Evolutionary conservation across 768 basidiomycete genomes (phyloP).

Genomic region (Hericium rajendrae): DNA sequence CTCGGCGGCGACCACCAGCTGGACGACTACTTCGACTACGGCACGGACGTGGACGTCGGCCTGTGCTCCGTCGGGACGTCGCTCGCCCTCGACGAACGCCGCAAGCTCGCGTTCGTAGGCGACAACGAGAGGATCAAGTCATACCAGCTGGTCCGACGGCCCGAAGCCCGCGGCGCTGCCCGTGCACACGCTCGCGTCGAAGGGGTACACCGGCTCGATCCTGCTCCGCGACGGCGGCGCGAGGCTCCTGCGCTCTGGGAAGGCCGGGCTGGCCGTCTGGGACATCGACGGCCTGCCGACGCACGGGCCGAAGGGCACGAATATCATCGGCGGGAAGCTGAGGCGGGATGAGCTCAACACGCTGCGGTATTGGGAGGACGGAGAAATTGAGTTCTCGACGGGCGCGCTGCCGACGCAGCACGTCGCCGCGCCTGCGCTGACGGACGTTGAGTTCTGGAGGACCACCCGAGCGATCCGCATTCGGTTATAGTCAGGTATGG

Average conservation of each 20-base stretch:
- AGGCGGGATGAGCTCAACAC: constrained; percentile 1
- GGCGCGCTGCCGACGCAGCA: constrained; percentile 16
- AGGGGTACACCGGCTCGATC: constrained; percentile 22
- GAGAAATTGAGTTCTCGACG: constrained; percentile 21
- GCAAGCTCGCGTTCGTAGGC: constrained; percentile 28
- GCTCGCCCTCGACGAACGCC: constrained; percentile 22
- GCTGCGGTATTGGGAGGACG: constrained; percentile 16
- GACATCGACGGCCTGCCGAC: constrained; percentile 23
- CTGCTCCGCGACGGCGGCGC: constrained; percentile 19
- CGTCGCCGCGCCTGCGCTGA: neutral
- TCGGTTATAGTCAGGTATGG: neutral
- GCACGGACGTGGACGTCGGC: neutral
- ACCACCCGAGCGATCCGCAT: neutral
- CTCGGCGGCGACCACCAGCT: neutral
- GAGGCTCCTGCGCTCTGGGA: constrained; percentile 25
- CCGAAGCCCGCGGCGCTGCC: constrained; percentile 8
- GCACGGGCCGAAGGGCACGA: constrained; percentile 17
- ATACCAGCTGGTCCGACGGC: constrained; percentile 21
- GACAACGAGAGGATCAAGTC: constrained; percentile 29
- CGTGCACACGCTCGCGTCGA: constrained; percentile 24
- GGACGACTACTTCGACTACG: neutral
- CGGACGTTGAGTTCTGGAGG: neutral
- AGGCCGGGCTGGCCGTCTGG: constrained; percentile 27
- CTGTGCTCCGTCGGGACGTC: neutral
- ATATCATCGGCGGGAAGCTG: constrained; percentile 16